A percentile compares a stretch with the other conserved stretches of the same genome.
Conservation (phyloP, 1,139 yeast species). For the Geotrichum siamense region DNA sequence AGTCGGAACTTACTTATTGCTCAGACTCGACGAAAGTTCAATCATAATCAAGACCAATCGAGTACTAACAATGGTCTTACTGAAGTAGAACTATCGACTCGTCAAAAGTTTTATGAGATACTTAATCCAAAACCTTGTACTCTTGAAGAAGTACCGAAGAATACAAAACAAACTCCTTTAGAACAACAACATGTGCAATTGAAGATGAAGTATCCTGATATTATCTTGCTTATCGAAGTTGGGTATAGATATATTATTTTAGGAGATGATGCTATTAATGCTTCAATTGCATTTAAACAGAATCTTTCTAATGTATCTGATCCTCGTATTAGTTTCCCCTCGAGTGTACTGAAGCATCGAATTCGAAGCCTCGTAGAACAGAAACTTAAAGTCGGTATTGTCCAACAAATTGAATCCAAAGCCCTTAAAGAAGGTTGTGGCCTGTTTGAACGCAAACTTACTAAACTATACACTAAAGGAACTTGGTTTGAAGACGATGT, state of each 20-base stretch:
- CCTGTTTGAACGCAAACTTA: conserved; percentile 60
- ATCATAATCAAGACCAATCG: background rate
- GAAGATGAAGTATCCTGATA: conserved; percentile 53
- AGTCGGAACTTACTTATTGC: conserved; percentile 11
- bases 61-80: no score
- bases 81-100: background rate
- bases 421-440: conserved; percentile 54
- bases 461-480: conserved; percentile 74
- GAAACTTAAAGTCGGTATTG: conserved; percentile 67
- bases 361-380: conserved; percentile 42
- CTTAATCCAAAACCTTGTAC: background rate
- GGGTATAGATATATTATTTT: conserved; percentile 87
- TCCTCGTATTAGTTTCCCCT: conserved; percentile 58
- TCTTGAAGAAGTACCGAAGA: conserved; percentile 2
- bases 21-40: conserved; percentile 13
- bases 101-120: background rate
- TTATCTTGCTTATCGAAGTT: conserved; percentile 70
- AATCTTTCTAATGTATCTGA: conserved; percentile 16
- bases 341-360: conserved; percentile 63
- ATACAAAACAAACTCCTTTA: conserved; percentile 55
- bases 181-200: conserved; percentile 69
- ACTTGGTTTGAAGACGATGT: conserved; percentile 61
- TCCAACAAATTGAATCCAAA: conserved; percentile 77
- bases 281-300: conserved; percentile 38
- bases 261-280: conserved; percentile 65